phyloP scores from a whole-genome alignment of 768 basidiomycete genomes.

The Leccinum imitatum region DNA sequence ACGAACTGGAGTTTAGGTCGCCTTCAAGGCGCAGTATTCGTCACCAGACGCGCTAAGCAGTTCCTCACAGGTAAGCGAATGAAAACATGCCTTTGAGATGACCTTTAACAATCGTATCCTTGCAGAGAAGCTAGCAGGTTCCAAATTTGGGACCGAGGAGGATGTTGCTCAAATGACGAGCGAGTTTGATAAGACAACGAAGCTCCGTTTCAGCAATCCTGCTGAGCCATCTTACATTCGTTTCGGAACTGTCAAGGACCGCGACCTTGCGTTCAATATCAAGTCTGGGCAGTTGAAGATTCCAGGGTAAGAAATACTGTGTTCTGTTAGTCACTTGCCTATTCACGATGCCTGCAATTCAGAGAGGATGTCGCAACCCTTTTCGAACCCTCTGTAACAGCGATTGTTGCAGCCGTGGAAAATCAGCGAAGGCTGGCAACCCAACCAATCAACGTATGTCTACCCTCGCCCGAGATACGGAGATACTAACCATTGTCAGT shows the following conservation, averaged over 20 bases:
- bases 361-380: slow-evolving; percentile 32
- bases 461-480: neutral
- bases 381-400: slow-evolving; percentile 27
- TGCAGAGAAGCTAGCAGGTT: slow-evolving; percentile 41
- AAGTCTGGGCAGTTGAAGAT: slow-evolving; percentile 49
- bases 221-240: slow-evolving; percentile 44
- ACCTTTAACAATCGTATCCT: neutral
- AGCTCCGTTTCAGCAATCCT: slow-evolving; percentile 41
- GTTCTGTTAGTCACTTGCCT: too few species aligned
- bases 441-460: slow-evolving; percentile 27
- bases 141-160: slow-evolving; percentile 38
- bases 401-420: slow-evolving; percentile 27
- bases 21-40: slow-evolving; percentile 51
- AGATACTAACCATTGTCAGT: slow-evolving; percentile 17
- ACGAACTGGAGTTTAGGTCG: slow-evolving; percentile 37
- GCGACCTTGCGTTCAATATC: slow-evolving; percentile 41
- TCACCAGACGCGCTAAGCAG: slow-evolving; percentile 42
- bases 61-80: slow-evolving; percentile 38
- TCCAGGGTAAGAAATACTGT: slow-evolving; percentile 24
- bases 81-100: neutral
- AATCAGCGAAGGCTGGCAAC: slow-evolving; percentile 20
- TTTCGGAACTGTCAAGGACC: slow-evolving; percentile 46
- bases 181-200: slow-evolving; percentile 49
- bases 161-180: slow-evolving; percentile 42
- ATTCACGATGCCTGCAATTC: neutral